Base-by-base conservation (phyloP, 140 eudicot genomes). In the Flaveria floridana region DNA sequence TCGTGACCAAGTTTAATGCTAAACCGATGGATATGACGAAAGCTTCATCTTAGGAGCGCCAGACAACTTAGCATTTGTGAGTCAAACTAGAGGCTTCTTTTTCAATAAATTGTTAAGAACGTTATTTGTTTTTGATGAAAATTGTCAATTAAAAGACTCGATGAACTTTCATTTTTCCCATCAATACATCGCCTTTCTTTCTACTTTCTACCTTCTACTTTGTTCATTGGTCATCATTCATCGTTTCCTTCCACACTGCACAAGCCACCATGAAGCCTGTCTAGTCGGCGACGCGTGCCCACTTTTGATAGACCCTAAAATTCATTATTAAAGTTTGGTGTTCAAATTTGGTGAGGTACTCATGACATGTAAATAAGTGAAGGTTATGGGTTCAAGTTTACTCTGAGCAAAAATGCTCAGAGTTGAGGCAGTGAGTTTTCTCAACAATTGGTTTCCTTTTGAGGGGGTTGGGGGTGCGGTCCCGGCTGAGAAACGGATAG, bases 1-100 rank as follows among this genome's bases (percentile, higher is more conserved):
- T 34, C 41, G 41, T 34, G 41, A 34, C 7, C 7, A 34, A 4
- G 7, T 34, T 34, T 34, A 34, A 34, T 4, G 41, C 41, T 5
- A 34, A 34, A 34, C 41, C 41, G 7, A 34, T 34, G 7, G 7
- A 34, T 34, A 34, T 34, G 41, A 34, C 1, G 1, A 5, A 34
- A 34, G 7, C 7, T 34, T 34, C 41, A 5, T 34, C 6, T 44
- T 1, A 44, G 11, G 0, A 44, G 2, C 2, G 0, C 50, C 50
- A 2, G 13, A 7, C 50, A 44, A 44, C 3, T 44, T 10, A 44
- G 1, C 2, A 9, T 44, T 7, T 44, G 4, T n/a, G 15, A 41
- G 69, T 75, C 79, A 15, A 56, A 65, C 20, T 39, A n/a, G 80
- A 76, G 37, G 28, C 73, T 51, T 76, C 80, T 65, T 4, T 52